Base-by-base conservation (phyloP, 768 basidiomycete genomes). In the Sporobolomyces pararoseus region DNA sequence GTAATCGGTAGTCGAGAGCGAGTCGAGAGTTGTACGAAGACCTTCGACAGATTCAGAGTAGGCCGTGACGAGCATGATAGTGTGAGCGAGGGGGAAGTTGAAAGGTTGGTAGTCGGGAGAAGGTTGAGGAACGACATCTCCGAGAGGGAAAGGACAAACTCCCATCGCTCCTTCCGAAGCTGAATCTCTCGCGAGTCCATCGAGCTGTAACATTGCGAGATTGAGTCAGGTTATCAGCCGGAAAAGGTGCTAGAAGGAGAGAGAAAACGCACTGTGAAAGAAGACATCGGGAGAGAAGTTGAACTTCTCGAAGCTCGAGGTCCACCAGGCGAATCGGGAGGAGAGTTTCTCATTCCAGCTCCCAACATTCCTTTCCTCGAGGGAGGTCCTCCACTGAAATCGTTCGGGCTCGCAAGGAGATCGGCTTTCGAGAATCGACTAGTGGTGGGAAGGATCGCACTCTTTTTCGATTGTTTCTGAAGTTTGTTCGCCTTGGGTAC, bases 41-140 rank as follows among this genome's bases (percentile, higher is more conserved):
- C 96, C 96, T 79, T 96, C 94, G 27, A 94, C 84, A 5, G 91
- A 94, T 80, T 99, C 96, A 0, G 95, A 96, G 79, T 99, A 99
- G 2, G 96, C 96, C 1, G 96, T 99, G 71, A 99, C 96, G 53
- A 98, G 87, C 77, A 91, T 91, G 75, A 98, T 94, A 7, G 90
- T 88, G 80, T 98, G 91, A 0, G 86, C 89, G 55, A 97, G 86
- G 0, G 92, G 93, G 83, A 90, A 99, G 76, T 91, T 89, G 84
- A 95, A 97, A 0, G 96, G 96, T 79, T 97, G 89, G 73, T 86
- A 93, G 76, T 96, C 93, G 1, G 85, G 83, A 32, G 92, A 84
- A 14, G 96, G 96, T 78, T 99, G 96, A 1, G 90, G 90, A 21
- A 98, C 88, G 76, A 98, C 89, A 76, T 91, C 88, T 62, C 76